Base-by-base conservation (phyloP, 768 basidiomycete genomes). In the Suillus paluster region DNA sequence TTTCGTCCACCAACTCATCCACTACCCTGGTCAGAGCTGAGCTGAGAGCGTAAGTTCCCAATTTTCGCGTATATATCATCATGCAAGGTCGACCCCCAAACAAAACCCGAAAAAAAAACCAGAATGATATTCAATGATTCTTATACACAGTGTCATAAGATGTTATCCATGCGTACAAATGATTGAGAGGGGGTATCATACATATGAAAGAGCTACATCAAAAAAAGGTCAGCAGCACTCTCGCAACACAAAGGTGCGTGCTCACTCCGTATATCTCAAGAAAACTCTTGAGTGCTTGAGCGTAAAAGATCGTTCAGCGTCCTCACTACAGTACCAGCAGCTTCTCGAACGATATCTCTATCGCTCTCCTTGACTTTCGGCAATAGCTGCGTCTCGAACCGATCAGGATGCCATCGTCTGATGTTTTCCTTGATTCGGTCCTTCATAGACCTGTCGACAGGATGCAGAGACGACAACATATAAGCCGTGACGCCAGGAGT, bases 341-440 rank as follows among this genome's bases (percentile, higher is more conserved):
- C 92, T 61, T 84, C 82, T 74, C 84, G 83, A 55, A 94, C 90
- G 68, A 73, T 83, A 68, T 86, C 90, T 71, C 80, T 81, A 63
- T 92, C 89, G 39, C 71, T 79, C 63, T 87, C 86, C 54, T 78
- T 74, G 54, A 92, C 89, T 73, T 86, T 86, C 12, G 81, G 77
- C 69, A 93, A 71, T 58, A 84, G 76, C 71, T 88, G 86, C 39
- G 85, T 86, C 66, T 92, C 88, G 69, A 94, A 93, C 38, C 89
- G 85, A 75, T 94, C 92, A 5, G 92, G 91, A 74, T 94, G 91
- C 91, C 91, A 94, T 65, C 82, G 77, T 73, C 84, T 83, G 67
- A 94, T 81, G 58, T 87, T 85, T 63, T 92, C 91, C 78, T 86
- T 90, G 65, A 92, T 80, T 15, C 90, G 85, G 67, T 92, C 91